These are phyloP conservation scores for Bipolaris victoriae DNA, from an alignment of 2,329 filamentous ascomycete genomes.

Conservation along the genomic window DNA sequence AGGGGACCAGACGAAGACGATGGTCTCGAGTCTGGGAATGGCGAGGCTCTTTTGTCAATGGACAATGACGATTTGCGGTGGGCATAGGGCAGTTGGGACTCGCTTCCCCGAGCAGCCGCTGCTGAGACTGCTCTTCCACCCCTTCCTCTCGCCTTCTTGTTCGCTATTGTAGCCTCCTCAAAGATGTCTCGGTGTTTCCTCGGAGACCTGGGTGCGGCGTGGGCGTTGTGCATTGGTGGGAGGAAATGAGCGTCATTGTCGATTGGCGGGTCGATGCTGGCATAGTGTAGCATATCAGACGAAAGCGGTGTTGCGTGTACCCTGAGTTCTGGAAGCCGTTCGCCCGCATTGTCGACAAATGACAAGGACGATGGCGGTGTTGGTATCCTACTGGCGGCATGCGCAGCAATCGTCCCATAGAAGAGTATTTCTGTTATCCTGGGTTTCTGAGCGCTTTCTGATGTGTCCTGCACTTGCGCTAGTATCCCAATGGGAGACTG, in stretches of 20 bases:
- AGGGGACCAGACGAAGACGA: slow-evolving; percentile 31
- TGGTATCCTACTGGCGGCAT: slow-evolving; percentile 25
- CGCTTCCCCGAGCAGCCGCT: slow-evolving; percentile 47
- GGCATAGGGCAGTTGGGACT: slow-evolving; percentile 30
- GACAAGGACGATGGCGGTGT: slow-evolving; percentile 46
- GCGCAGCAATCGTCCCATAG: slow-evolving; percentile 47
- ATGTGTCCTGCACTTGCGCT: slow-evolving; percentile 33
- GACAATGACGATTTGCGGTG: slow-evolving; percentile 44
- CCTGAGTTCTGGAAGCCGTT: slow-evolving; percentile 35
- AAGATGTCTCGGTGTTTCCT: slow-evolving; percentile 57
- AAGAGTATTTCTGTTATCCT: slow-evolving; percentile 54
- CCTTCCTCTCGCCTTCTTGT: slow-evolving; percentile 50
- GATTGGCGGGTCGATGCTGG: background rate
- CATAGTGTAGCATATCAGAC: slow-evolving; percentile 47
- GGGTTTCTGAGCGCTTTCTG: slow-evolving; percentile 9
- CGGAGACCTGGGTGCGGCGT: slow-evolving; percentile 30
- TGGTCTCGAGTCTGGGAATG: slow-evolving; percentile 33
- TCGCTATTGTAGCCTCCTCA: slow-evolving; percentile 54
- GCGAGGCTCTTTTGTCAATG: slow-evolving; percentile 31
- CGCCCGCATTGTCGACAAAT: slow-evolving; percentile 14
- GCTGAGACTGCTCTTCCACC: slow-evolving; percentile 54
- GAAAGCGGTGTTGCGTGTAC: slow-evolving; percentile 54
- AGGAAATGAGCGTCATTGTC: slow-evolving; percentile 44
- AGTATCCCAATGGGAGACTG: slow-evolving; percentile 52
- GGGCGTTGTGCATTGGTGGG: slow-evolving; percentile 32